A percentile compares a stretch with the other conserved stretches of the same genome.
Evolutionary conservation across 2,329 filamentous ascomycete genomes (phyloP).

Genomic region (Alternaria incomplexa): DNA sequence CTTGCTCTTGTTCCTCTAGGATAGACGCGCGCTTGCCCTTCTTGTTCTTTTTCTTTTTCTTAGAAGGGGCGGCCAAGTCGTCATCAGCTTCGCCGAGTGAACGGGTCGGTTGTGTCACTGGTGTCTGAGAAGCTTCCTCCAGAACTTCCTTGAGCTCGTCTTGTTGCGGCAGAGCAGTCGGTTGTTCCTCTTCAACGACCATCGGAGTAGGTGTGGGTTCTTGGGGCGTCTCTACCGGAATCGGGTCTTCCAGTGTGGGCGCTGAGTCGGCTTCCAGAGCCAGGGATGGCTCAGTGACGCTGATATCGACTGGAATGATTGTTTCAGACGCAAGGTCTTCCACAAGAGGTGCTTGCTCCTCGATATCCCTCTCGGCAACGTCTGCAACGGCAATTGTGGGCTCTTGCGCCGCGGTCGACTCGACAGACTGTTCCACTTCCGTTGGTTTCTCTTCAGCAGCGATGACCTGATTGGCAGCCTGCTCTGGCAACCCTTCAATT

Average conservation of each 20-base stretch:
- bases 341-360: slow-evolving; percentile 18
- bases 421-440: background rate
- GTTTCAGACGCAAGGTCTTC: slow-evolving; percentile 15
- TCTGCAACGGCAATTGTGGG: slow-evolving; percentile 8
- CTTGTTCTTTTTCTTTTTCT: slow-evolving; percentile 36
- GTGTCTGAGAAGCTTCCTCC: background rate
- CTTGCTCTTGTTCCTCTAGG: slow-evolving; percentile 17
- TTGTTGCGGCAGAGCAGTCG: background rate
- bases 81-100: slow-evolving; percentile 5
- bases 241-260: background rate
- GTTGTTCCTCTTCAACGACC: background rate
- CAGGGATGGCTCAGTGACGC: background rate
- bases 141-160: background rate
- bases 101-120: background rate
- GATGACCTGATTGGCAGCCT: background rate
- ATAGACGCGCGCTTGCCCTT: slow-evolving; percentile 27
- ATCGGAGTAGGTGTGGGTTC: background rate
- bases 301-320: background rate
- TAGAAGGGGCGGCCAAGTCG: slow-evolving; percentile 12
- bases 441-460: background rate
- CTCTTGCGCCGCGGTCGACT: background rate
- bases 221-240: background rate
- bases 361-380: slow-evolving; percentile 13
- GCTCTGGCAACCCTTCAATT: slow-evolving; percentile 1
- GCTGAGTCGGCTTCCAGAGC: background rate